Percentiles rank a stretch among this genome's conserved stretches.
phyloP scores from a whole-genome alignment of 306 rosid genomes.

The Carpinus viminea region DNA sequence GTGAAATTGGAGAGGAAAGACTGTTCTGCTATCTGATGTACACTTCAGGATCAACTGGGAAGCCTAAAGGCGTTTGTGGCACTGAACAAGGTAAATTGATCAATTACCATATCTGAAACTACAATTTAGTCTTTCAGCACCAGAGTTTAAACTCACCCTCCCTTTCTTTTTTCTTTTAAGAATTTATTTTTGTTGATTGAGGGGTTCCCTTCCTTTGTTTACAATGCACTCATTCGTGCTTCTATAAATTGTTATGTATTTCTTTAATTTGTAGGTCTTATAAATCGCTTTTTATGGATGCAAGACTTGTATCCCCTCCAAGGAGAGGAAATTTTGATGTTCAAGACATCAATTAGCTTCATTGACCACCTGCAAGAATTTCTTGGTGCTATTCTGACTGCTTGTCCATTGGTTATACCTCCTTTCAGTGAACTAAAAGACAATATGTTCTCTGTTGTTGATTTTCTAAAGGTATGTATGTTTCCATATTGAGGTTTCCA shows the following conservation, averaged over 20 bases:
- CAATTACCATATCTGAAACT: background rate
- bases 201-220: background rate
- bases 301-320: conserved; percentile 66
- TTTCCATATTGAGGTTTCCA: background rate
- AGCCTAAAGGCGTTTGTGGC: conserved; percentile 90
- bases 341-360: conserved; percentile 84
- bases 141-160: conserved; percentile 9
- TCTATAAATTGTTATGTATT: background rate
- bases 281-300: conserved; percentile 88
- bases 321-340: conserved; percentile 63
- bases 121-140: conserved; percentile 1
- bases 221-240: background rate
- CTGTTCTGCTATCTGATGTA: conserved; percentile 78
- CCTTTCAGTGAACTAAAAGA: conserved; percentile 57
- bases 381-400: conserved; percentile 69
- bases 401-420: conserved; percentile 76
- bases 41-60: conserved; percentile 96
- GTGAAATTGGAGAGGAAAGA: conserved; percentile 53
- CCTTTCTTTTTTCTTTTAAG: background rate
- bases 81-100: conserved; percentile 64
- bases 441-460: conserved; percentile 52
- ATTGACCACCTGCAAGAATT: conserved; percentile 93
- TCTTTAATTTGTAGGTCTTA: conserved; percentile 55
- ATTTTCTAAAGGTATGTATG: conserved; percentile 78
- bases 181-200: conserved; percentile 4